Conservation (phyloP, 805 yeast species). For the Zygosaccharomyces bailii region DNA sequence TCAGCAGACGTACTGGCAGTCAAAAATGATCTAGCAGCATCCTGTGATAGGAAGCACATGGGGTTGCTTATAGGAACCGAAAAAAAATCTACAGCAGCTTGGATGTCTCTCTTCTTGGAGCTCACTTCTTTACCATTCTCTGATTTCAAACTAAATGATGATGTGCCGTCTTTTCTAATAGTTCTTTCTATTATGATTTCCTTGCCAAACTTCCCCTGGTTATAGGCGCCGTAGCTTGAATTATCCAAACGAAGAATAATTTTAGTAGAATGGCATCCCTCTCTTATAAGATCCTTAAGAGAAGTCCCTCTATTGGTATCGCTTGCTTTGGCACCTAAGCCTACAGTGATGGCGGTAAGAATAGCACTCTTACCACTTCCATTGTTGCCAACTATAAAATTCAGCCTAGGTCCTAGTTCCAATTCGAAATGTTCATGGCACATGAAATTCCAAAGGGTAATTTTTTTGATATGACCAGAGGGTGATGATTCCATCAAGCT, state of each 20-base stretch:
- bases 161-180: constrained; percentile 49
- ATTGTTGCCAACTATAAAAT: constrained; percentile 84
- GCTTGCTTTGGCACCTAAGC: constrained; percentile 83
- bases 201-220: constrained; percentile 63
- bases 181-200: constrained; percentile 68
- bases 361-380: constrained; percentile 92
- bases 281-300: constrained; percentile 66
- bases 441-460: constrained; percentile 76
- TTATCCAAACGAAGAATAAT: constrained; percentile 64
- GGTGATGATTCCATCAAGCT: constrained; percentile 17
- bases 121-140: constrained; percentile 52
- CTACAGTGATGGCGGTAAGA: constrained; percentile 80
- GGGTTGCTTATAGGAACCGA: constrained; percentile 85
- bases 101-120: constrained; percentile 60
- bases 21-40: constrained; percentile 85
- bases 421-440: constrained; percentile 81
- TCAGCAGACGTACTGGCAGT: constrained; percentile 69
- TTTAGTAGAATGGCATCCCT: constrained; percentile 68
- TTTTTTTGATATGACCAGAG: constrained; percentile 64
- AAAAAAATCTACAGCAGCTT: constrained; percentile 63
- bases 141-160: constrained; percentile 53
- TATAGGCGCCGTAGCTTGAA: constrained; percentile 61
- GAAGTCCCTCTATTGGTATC: constrained; percentile 82
- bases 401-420: constrained; percentile 71
- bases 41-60: constrained; percentile 88